These are phyloP conservation scores for Pseudisothecium myosuroides DNA, from an alignment of 225 moss, liverwort and hornwort species.

Conservation along the genomic window DNA sequence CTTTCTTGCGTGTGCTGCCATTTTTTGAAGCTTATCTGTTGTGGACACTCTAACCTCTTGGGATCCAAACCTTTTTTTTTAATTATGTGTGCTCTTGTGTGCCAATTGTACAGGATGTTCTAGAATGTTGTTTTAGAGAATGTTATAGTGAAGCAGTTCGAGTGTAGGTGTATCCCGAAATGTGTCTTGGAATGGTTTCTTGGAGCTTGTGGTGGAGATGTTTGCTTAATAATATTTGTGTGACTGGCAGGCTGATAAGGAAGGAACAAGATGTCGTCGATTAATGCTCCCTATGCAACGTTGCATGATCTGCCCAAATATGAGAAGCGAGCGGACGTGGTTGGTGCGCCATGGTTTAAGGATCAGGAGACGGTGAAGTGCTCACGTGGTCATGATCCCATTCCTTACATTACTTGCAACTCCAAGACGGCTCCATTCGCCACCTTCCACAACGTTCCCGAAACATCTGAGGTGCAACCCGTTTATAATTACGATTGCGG, in stretches of 20 bases:
- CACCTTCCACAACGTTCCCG: conserved; percentile 43
- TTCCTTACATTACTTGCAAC: conserved; percentile 46
- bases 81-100: neutral
- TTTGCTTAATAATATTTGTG: neutral
- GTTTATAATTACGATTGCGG: neutral
- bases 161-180: neutral
- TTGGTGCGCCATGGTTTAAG: conserved; percentile 44
- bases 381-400: conserved; percentile 30
- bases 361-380: conserved; percentile 20
- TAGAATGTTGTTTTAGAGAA: neutral
- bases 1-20: neutral
- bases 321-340: conserved; percentile 43
- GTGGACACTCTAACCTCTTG: neutral
- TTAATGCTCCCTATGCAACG: conserved; percentile 40
- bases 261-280: conserved; percentile 23
- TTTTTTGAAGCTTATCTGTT: neutral
- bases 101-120: neutral
- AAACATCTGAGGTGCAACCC: conserved; percentile 12
- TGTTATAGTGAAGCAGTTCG: neutral
- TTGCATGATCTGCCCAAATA: conserved; percentile 43
- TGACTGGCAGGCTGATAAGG: neutral
- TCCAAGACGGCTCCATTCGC: conserved; percentile 53
- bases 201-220: neutral
- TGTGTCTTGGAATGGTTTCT: neutral
- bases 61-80: too few relatives aligned